Evolutionary conservation across 495 filamentous ascomycete genomes (phyloP).

Genomic region (Penicillium bialowiezense): DNA sequence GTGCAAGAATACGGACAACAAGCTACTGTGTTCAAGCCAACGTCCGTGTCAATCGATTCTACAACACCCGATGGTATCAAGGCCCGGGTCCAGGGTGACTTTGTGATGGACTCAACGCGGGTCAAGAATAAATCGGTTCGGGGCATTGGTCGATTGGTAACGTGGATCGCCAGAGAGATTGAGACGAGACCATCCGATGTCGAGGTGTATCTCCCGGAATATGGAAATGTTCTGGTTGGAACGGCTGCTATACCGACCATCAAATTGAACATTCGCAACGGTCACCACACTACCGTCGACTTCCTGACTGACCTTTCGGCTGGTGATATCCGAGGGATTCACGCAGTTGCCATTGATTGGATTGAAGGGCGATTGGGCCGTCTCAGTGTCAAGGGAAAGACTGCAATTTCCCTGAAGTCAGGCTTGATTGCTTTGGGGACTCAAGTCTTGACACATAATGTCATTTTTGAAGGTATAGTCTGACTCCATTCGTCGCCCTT

Average conservation of each 20-base stretch:
- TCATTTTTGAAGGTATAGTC: constrained; percentile 78
- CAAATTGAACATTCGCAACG: constrained; percentile 70
- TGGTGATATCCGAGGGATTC: constrained; percentile 73
- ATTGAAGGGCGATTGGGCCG: constrained; percentile 69
- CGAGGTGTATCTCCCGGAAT: constrained; percentile 79
- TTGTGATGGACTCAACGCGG: constrained; percentile 71
- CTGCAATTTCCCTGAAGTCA: constrained; percentile 67
- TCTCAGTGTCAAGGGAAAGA: constrained; percentile 66
- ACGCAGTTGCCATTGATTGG: constrained; percentile 83
- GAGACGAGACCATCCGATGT: constrained; percentile 68
- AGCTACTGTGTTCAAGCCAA: constrained; percentile 76
- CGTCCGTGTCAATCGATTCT: constrained; percentile 75
- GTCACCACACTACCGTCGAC: constrained; percentile 71
- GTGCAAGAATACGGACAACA: constrained; percentile 82
- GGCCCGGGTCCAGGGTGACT: constrained; percentile 74
- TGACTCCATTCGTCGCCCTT: constrained; percentile 11
- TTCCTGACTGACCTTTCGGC: constrained; percentile 72
- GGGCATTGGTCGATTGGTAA: constrained; percentile 71
- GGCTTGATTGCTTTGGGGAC: constrained; percentile 74
- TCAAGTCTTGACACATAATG: constrained; percentile 64
- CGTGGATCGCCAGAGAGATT: constrained; percentile 74
- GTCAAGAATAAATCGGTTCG: constrained; percentile 68
- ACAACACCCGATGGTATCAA: constrained; percentile 74
- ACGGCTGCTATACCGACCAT: constrained; percentile 72
- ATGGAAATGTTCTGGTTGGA: constrained; percentile 72